Base-by-base conservation (phyloP, 2,329 filamentous ascomycete genomes). In the Bretziella fagacearum region DNA sequence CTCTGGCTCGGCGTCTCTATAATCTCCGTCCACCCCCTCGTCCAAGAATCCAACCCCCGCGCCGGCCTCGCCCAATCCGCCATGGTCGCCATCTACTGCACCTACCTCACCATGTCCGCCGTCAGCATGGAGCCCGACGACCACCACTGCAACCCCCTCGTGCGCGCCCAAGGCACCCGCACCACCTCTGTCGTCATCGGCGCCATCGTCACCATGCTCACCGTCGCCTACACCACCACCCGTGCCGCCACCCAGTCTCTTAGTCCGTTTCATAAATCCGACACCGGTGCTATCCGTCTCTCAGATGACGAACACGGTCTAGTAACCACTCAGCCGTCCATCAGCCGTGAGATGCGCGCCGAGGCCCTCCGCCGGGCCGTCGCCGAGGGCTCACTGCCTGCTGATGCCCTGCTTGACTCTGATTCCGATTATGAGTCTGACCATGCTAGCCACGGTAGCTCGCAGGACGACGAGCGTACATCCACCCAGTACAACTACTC, bases 71-170 rank as follows among this genome's bases (percentile, higher is more conserved):
- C 91, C n/a, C 91, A 98, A 61, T 86, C 87, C 35, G 89, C 91
- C 52, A 95, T 96, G 75, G 91, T 98, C 37, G 85, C 87, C 15
- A 76, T 94, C 50, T 98, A 98, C 70, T 98, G 91, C 74, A 96
- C 91, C 36, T 98, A 98, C 60, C 75, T 98, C 47, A 98, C 91
- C 54, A 85, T 98, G 78, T 95, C 87, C 2, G 91, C 91, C 22
- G 91, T 98, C 1, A 93, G 86, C 47, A 96, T 98, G 91, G 89
- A 98, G 57, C 91, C 91, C 1, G 89, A 96, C 61, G 67, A 95
- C 66, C 81, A 84, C 56, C 74, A 84, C 54, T 98, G 91, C 74
- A 98, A 98, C 63, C 91, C 91, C 6, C 71, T 98, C 26, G 71
- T 95, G 52, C 78, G 75, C 46, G 87, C 86, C 6, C 82, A 83